Evolutionary conservation across 495 filamentous ascomycete genomes (phyloP).

Genomic region (Penicillium nucicola): DNA sequence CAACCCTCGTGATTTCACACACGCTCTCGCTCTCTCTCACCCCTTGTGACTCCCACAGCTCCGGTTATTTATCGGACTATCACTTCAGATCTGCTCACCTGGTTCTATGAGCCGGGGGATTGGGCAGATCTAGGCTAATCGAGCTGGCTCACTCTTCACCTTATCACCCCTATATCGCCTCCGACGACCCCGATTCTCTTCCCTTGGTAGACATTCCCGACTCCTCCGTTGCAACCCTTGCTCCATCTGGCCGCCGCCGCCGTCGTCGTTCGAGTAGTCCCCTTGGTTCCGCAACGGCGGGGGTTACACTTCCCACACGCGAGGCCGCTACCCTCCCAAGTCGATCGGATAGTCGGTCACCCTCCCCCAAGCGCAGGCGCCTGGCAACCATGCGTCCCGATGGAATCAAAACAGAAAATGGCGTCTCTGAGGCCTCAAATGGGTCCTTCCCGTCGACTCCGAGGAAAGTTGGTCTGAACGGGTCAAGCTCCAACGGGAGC

Average conservation of each 20-base stretch:
- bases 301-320: conserved; percentile 20
- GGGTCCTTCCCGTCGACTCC: conserved; percentile 34
- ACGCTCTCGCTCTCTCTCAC: background rate
- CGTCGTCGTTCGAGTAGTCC: conserved; percentile 32
- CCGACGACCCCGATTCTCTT: conserved; percentile 55
- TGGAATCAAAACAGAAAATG: conserved; percentile 45
- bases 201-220: conserved; percentile 16
- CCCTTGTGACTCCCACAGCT: conserved; percentile 4
- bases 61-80: conserved; percentile 7
- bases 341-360: conserved; percentile 38
- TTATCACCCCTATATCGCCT: conserved; percentile 50
- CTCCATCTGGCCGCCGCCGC: conserved; percentile 14
- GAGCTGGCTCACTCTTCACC: conserved; percentile 59
- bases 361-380: conserved; percentile 60
- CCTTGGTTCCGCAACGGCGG: conserved; percentile 13
- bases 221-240: conserved; percentile 6
- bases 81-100: conserved; percentile 45
- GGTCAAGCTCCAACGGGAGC: conserved; percentile 39
- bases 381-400: conserved; percentile 62
- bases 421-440: conserved; percentile 48
- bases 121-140: conserved; percentile 50
- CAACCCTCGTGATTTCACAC: too few relatives aligned
- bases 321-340: conserved; percentile 23
- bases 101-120: conserved; percentile 50
- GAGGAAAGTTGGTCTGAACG: conserved; percentile 50